Evolutionary conservation across 495 filamentous ascomycete genomes (phyloP).

Genomic region (Immersiella caudata): DNA sequence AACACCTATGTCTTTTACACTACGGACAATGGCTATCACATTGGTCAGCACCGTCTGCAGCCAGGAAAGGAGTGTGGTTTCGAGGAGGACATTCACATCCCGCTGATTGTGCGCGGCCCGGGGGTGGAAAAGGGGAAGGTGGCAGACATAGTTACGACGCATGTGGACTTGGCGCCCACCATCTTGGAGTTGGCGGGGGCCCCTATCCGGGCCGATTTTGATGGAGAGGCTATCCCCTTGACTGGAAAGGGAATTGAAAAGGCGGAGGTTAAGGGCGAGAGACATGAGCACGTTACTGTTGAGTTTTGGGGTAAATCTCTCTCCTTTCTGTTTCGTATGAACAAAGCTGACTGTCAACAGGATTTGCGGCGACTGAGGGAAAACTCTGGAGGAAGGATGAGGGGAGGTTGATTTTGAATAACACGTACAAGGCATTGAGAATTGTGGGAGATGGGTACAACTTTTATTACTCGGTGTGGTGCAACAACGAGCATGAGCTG

Average conservation of each 20-base stretch:
- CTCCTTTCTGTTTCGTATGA: too few species aligned
- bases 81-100: constrained; percentile 75
- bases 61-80: constrained; percentile 74
- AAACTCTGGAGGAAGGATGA: constrained; percentile 31
- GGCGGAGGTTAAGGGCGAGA: constrained; percentile 25
- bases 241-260: constrained; percentile 33
- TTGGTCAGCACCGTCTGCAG: constrained; percentile 71
- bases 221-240: constrained; percentile 61
- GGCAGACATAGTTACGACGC: constrained; percentile 63
- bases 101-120: constrained; percentile 64
- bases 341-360: too few species aligned
- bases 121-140: constrained; percentile 49
- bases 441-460: constrained; percentile 58
- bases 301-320: constrained; percentile 59
- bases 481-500: constrained; percentile 65
- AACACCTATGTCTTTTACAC: constrained; percentile 75
- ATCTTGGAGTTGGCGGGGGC: constrained; percentile 58
- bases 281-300: constrained; percentile 67
- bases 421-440: constrained; percentile 67
- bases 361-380: constrained; percentile 55
- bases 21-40: constrained; percentile 76
- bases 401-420: constrained; percentile 44
- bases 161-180: constrained; percentile 71
- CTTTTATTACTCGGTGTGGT: constrained; percentile 69
- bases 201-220: constrained; percentile 56